Base-by-base conservation (phyloP, 2,329 filamentous ascomycete species). In the Aureobasidium sp. region DNA sequence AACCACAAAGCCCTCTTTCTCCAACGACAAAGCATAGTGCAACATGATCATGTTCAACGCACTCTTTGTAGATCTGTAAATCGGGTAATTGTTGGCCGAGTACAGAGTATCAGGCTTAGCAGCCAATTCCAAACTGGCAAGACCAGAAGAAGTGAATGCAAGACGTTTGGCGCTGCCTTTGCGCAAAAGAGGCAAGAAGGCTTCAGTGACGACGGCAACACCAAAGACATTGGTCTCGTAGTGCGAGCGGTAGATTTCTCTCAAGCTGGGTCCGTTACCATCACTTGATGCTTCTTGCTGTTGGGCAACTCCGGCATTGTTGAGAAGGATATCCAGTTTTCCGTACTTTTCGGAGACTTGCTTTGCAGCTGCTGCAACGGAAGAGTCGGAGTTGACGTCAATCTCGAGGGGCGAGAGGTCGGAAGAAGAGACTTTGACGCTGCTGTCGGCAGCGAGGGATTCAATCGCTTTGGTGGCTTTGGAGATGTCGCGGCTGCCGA, bases 311-410 rank as follows among this genome's bases (percentile, higher is more conserved):
- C 68, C 70, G 7, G 68, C 68, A 42, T 71, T 71, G 39, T 65
- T 62, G 41, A 71, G 59, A 2, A 71, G 49, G 38, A 72, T 56
- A 53, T 73, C 68, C 3, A 73, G 55, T 3, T 55, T 60, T 19
- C 61, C 60, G 57, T 63, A 51, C 10, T 60, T 56, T 14, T 60
- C 19, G 44, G 61, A 60, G 1, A 71, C 65, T 1, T 56, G 52
- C 4, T 61, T 53, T 6, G 65, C 69, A 6, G 71, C 71, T 3
- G 61, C 55, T 5, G 57, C 55, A 58, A 77, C 72, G 32, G 71
- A 71, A 4, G 65, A 63, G 53, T 76, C 71, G 27, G 64, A 66
- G 25, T 64, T 67, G 6, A 76, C 60, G 58, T 77, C 73, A 14
- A 77, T 68, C 24, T 66, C 62, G 4, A 75, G 57, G 1, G 70